These are phyloP conservation scores for Pterulicium gracile DNA, from an alignment of 1,284 basidiomycete genomes.

Conservation along the genomic window DNA sequence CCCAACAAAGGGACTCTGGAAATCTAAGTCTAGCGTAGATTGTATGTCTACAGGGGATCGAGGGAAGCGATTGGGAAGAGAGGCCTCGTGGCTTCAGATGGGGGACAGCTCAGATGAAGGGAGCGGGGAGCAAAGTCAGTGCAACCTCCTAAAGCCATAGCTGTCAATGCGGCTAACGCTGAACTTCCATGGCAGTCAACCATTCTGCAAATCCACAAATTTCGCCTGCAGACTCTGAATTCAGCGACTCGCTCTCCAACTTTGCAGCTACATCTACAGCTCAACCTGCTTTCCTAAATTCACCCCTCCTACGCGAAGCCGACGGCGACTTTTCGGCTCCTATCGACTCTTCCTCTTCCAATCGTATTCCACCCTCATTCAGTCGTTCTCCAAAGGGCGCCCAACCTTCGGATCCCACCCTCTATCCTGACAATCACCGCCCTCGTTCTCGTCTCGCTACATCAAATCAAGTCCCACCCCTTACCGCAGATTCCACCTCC, in stretches of 20 bases:
- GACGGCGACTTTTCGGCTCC: background rate
- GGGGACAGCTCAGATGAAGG: no score
- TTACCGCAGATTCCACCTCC: slow-evolving; percentile 57
- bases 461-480: slow-evolving; percentile 37
- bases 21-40: no score
- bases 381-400: slow-evolving; percentile 28
- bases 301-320: slow-evolving; percentile 2
- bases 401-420: slow-evolving; percentile 15
- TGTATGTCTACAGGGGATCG: no score
- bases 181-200: background rate
- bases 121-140: no score
- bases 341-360: slow-evolving; percentile 11
- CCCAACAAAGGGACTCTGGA: no score
- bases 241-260: slow-evolving; percentile 12
- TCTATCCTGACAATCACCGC: slow-evolving; percentile 25
- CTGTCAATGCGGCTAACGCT: no score
- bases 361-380: slow-evolving; percentile 19
- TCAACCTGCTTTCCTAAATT: slow-evolving; percentile 12
- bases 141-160: no score
- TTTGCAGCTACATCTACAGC: slow-evolving; percentile 13
- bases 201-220: background rate
- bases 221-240: slow-evolving; percentile 17
- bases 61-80: no score
- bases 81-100: no score
- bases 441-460: slow-evolving; percentile 28